Base-by-base conservation (phyloP, 345 rosid species). In the Gossypium turneri region DNA sequence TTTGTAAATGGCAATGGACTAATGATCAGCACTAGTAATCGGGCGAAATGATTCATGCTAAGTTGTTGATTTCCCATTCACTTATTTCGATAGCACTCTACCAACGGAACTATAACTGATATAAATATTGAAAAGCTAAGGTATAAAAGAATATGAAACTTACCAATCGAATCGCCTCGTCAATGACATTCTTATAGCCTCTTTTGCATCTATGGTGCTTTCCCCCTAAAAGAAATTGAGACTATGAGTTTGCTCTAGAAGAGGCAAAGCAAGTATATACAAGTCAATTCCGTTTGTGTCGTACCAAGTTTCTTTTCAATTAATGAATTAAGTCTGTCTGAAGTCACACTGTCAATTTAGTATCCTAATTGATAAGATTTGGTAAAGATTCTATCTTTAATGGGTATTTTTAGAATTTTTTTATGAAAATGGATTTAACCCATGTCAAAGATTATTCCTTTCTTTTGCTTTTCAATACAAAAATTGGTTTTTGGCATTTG, bases 111-210 rank as follows among this genome's bases (percentile, higher is more conserved):
- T 13, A 41, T 2, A n/a, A 20, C 48, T 55, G 29, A 38, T 7
- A 20, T 34, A 75, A 47, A 51, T 38, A 34, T 34, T 1, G 16
- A 1, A 38, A n/a, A 45, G 13, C 38, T 12, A 59, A 45, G 29
- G 47, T 10, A 60, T 10, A 60, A 61, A 9, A 22, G 38, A 45
- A 61, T 74, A 71, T 24, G 56, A n/a, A 67, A 69, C 83, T 88
- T 82, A 93, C 99, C 96, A 95, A 81, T 62, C 91, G 94, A 76
- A 89, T 88, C 66, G 96, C 98, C 85, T 93, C 99, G 78, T 95
- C 98, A 16, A 93, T 95, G 62, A 95, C 99, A 89, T 95, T 95
- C 74, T 91, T 91, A 75, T 93, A 95, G 67, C 98, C 99, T 85
- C 98, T 88, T 82, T 90, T 95, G 86, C 93, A 93, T 76, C 99